Evolutionary conservation across 805 yeast species (phyloP).

Genomic region (Novakomyces olei): DNA sequence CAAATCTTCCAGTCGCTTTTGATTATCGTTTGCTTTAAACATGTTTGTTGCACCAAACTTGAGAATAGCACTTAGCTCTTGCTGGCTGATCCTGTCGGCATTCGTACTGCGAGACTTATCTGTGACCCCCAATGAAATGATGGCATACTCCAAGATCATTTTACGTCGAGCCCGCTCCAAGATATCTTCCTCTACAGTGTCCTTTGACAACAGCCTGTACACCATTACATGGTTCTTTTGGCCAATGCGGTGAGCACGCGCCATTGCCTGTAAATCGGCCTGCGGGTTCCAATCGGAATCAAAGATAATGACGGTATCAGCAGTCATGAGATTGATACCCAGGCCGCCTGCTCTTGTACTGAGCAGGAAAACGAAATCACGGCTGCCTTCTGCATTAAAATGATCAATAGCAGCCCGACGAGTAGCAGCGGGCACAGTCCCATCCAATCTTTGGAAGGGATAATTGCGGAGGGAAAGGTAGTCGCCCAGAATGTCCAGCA

Average conservation of each 20-base stretch:
- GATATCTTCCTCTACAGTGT: constrained; percentile 94
- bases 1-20: constrained; percentile 82
- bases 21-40: constrained; percentile 91
- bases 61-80: constrained; percentile 76
- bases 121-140: constrained; percentile 84
- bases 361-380: constrained; percentile 71
- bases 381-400: constrained; percentile 80
- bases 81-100: constrained; percentile 33
- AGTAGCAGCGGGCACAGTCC: constrained; percentile 85
- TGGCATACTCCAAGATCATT: constrained; percentile 96
- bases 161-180: constrained; percentile 90
- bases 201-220: constrained; percentile 90
- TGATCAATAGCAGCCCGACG: constrained; percentile 91
- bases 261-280: constrained; percentile 98
- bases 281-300: constrained; percentile 99
- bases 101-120: constrained; percentile 46
- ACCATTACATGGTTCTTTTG: constrained; percentile 96
- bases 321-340: constrained; percentile 96
- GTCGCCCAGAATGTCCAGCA: constrained; percentile 86
- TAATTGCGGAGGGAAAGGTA: constrained; percentile 70
- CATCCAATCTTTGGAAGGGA: constrained; percentile 81
- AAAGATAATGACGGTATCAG: constrained; percentile 92
- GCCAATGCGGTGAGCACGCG: constrained; percentile 98
- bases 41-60: constrained; percentile 97
- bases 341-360: constrained; percentile 98